Conservation (phyloP, 495 filamentous ascomycete species). For the Lichenothelia convexa region DNA sequence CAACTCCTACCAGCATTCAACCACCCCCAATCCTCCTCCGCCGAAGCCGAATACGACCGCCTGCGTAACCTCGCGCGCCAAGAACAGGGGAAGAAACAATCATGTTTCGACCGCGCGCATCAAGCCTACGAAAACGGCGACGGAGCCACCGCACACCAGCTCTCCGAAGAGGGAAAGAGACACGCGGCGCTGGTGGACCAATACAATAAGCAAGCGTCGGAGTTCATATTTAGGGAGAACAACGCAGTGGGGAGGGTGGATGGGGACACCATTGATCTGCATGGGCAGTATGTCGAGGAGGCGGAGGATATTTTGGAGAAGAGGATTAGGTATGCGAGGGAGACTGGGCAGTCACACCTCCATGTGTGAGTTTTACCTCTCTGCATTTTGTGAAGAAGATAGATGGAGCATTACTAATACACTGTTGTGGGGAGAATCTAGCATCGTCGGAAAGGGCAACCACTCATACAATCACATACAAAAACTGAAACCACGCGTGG, state of each 20-base stretch:
- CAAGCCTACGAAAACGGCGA: constrained; percentile 68
- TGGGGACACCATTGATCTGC: constrained; percentile 78
- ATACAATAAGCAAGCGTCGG: constrained; percentile 76
- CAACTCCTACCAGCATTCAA: constrained; percentile 49
- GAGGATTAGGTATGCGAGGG: constrained; percentile 55
- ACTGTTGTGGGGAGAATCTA: constrained; percentile 10
- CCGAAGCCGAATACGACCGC: constrained; percentile 82
- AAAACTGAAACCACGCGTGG: constrained; percentile 83
- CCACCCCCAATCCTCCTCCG: constrained; percentile 42
- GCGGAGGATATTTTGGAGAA: constrained; percentile 75
- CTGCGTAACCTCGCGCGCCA: constrained; percentile 65
- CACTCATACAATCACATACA: constrained; percentile 63
- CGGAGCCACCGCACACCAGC: constrained; percentile 55
- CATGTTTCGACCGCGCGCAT: constrained; percentile 58
- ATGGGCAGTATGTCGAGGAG: constrained; percentile 86
- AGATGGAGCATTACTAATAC: background rate
- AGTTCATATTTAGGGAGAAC: constrained; percentile 89
- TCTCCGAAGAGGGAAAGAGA: constrained; percentile 67
- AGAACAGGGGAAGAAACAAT: constrained; percentile 55
- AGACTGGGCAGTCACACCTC: constrained; percentile 55
- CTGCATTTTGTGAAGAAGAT: no score
- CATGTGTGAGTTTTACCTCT: constrained; percentile 34
- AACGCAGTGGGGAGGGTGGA: constrained; percentile 52
- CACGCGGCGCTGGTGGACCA: constrained; percentile 62
- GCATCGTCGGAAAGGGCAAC: constrained; percentile 88